Conservation (phyloP, 2,329 filamentous ascomycete species). For the Trichoderma harzianum region DNA sequence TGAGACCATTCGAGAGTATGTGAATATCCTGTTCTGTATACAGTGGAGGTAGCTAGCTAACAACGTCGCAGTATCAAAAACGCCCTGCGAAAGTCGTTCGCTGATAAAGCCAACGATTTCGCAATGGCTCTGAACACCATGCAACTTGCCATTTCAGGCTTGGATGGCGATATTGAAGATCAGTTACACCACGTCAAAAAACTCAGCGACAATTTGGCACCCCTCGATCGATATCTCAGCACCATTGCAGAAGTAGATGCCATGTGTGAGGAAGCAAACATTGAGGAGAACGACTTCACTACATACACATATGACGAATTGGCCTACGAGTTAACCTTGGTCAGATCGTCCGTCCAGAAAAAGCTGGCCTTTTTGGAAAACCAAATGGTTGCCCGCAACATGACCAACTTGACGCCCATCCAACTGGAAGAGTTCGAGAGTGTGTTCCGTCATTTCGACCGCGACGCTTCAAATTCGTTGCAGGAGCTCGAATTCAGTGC, state of each 20-base stretch:
- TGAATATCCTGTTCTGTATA: slow-evolving; percentile 13
- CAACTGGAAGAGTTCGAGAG: slow-evolving; percentile 98
- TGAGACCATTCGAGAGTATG: slow-evolving; percentile 91
- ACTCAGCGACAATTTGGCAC: slow-evolving; percentile 79
- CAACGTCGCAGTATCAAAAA: slow-evolving; percentile 75
- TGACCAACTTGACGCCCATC: slow-evolving; percentile 98
- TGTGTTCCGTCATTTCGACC: slow-evolving; percentile 96
- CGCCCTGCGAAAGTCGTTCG: slow-evolving; percentile 83
- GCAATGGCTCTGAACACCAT: slow-evolving; percentile 92
- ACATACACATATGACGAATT: slow-evolving; percentile 98
- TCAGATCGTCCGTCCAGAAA: slow-evolving; percentile 89
- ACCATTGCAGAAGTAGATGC: slow-evolving; percentile 82
- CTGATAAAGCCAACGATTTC: slow-evolving; percentile 98
- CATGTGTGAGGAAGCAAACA: slow-evolving; percentile 93
- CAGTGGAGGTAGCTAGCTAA: slow-evolving; percentile 27
- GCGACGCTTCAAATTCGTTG: slow-evolving; percentile 84
- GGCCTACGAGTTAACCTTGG: slow-evolving; percentile 85
- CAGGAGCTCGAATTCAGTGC: slow-evolving; percentile 95
- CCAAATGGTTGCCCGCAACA: slow-evolving; percentile 95
- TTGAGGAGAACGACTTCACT: slow-evolving; percentile 99
- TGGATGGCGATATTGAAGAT: slow-evolving; percentile 95
- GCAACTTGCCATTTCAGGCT: slow-evolving; percentile 89
- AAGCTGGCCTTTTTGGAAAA: slow-evolving; percentile 97
- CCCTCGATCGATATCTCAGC: slow-evolving; percentile 85
- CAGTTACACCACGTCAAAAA: slow-evolving; percentile 84